Conservation (phyloP, 352 stramenopile genomes). For the Pythium phragmitis region DNA sequence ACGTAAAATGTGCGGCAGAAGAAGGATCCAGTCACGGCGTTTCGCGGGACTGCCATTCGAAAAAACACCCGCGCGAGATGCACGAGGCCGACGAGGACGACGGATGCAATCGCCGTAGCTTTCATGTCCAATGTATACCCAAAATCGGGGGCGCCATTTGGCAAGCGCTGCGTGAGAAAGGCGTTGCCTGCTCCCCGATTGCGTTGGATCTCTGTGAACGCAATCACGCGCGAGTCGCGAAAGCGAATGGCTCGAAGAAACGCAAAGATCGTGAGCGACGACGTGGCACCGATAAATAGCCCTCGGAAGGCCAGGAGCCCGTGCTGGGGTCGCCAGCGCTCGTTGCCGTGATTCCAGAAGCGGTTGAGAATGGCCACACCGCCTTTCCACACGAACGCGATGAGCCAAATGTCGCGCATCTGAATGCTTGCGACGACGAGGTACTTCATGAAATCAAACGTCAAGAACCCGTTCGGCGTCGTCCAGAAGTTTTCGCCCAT, state of each 20-base stretch:
- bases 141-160: conserved; percentile 16
- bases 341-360: background rate
- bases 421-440: conserved; percentile 28
- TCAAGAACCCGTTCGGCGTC: conserved; percentile 22
- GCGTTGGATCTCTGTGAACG: conserved; percentile 1
- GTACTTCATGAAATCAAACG: conserved; percentile 27
- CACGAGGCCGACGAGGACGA: background rate
- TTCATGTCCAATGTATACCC: conserved; percentile 19
- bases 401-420: conserved; percentile 43
- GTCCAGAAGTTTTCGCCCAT: conserved; percentile 29
- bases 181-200: conserved; percentile 4
- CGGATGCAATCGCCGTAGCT: background rate
- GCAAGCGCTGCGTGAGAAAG: background rate
- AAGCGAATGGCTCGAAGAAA: conserved; percentile 19
- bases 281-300: conserved; percentile 25
- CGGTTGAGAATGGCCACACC: background rate
- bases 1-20: conserved; percentile 23
- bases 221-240: conserved; percentile 17
- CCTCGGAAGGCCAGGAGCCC: background rate
- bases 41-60: background rate
- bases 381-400: conserved; percentile 31
- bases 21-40: conserved; percentile 4
- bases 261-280: conserved; percentile 29
- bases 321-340: background rate
- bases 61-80: background rate